A percentile compares a stretch with the other conserved stretches of the same genome.
These are phyloP conservation scores for Pestalotiopsis sp. DNA, from an alignment of 2,329 filamentous ascomycete genomes.

Conservation along the genomic window DNA sequence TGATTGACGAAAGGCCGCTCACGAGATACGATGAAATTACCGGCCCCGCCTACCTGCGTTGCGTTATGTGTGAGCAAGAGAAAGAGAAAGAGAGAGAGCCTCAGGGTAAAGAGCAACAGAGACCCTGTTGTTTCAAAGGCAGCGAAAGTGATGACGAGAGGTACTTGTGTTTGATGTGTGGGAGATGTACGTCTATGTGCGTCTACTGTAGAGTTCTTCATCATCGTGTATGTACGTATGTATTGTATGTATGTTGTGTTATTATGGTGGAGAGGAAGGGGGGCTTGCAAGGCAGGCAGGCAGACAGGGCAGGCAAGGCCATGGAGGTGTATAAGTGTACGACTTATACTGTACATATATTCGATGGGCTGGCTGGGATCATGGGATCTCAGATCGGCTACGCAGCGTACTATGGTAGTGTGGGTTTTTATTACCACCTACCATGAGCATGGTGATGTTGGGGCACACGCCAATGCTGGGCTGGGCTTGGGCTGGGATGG, in stretches of 20 bases:
- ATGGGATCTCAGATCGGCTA: slow-evolving; percentile 5
- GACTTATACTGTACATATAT: neutral
- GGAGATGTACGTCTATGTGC: neutral
- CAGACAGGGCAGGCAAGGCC: neutral
- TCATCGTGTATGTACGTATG: neutral
- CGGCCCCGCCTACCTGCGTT: neutral
- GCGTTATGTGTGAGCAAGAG: neutral
- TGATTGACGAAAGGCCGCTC: neutral
- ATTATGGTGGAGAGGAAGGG: neutral
- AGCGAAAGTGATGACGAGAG: neutral
- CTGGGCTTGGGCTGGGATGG: neutral
- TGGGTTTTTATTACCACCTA: too few relatives aligned
- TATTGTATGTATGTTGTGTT: neutral
- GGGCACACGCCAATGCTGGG: neutral
- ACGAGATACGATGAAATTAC: neutral
- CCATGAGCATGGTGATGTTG: too few relatives aligned
- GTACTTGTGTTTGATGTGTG: neutral
- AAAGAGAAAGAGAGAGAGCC: neutral
- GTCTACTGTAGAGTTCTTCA: neutral
- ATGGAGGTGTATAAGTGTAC: neutral
- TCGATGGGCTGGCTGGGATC: neutral
- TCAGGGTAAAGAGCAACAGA: neutral
- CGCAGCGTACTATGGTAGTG: neutral
- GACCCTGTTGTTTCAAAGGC: neutral
- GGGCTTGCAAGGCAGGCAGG: neutral